phyloP scores from a whole-genome alignment of 2,329 filamentous ascomycete genomes.

The Eurotiales sp. region DNA sequence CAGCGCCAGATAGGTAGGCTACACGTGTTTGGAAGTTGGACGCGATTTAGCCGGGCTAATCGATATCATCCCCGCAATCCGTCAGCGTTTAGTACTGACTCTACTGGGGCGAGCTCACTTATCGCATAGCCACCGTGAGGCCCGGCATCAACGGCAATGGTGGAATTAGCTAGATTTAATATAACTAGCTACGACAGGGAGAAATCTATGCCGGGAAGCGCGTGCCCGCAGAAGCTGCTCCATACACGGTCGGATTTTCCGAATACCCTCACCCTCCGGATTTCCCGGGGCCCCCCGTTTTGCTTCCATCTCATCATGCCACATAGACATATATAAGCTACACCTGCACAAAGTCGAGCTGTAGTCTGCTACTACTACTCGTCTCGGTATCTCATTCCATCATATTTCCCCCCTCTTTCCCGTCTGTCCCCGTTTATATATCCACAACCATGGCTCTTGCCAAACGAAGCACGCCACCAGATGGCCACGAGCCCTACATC shows the following conservation, averaged over 20 bases:
- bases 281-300: slow-evolving; percentile 5
- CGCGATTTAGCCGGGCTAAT: too few species aligned
- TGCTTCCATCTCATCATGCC: not conserved
- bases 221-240: not conserved
- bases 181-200: too few species aligned
- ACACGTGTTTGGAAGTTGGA: too few species aligned
- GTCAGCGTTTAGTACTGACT: too few species aligned
- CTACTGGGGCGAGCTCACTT: too few species aligned
- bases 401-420: not conserved
- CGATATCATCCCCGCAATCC: too few species aligned
- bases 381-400: not conserved
- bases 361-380: too few species aligned
- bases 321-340: not conserved
- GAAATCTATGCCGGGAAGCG: too few species aligned
- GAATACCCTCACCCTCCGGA: not conserved
- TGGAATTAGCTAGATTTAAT: too few species aligned
- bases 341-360: not conserved
- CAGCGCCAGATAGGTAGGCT: too few species aligned
- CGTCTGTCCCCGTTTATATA: not conserved
- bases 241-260: not conserved
- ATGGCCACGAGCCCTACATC: slow-evolving; percentile 41
- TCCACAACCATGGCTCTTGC: slow-evolving; percentile 22
- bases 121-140: too few species aligned
- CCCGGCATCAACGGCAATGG: too few species aligned
- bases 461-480: slow-evolving; percentile 33